Conservation (phyloP, 1,139 yeast species). For the Diutina neorugosa region DNA sequence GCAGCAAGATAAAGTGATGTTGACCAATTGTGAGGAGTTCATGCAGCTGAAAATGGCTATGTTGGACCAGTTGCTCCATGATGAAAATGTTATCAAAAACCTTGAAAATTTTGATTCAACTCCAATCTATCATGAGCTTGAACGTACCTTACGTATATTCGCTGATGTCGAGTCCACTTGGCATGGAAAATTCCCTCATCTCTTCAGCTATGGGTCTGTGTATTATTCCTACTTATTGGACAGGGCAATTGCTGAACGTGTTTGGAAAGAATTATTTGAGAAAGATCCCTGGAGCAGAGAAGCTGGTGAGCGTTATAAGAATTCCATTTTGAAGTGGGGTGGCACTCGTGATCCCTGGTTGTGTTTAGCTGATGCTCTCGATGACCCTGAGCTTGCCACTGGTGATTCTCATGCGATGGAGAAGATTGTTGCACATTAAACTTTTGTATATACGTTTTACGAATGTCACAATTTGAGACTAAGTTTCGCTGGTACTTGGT, state of each 20-base stretch:
- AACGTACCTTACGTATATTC: constrained; percentile 39
- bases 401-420: constrained; percentile 76
- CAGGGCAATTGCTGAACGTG: constrained; percentile 80
- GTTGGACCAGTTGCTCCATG: constrained; percentile 72
- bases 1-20: constrained; percentile 38
- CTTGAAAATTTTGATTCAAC: constrained; percentile 35
- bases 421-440: constrained; percentile 25
- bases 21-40: constrained; percentile 65
- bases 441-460: not conserved
- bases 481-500: not conserved
- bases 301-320: constrained; percentile 66
- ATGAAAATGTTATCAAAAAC: constrained; percentile 24
- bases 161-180: constrained; percentile 63
- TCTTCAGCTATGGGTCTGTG: constrained; percentile 88
- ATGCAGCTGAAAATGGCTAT: constrained; percentile 87
- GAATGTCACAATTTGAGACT: not conserved
- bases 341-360: constrained; percentile 88
- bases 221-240: constrained; percentile 88
- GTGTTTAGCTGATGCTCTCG: constrained; percentile 71
- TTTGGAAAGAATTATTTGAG: constrained; percentile 66
- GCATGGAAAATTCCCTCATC: constrained; percentile 92
- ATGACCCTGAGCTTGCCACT: constrained; percentile 40
- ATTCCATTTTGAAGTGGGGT: constrained; percentile 79
- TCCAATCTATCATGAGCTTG: constrained; percentile 53
- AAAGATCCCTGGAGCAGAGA: constrained; percentile 56